These are phyloP conservation scores for Pseudopediastrum boryanum DNA, from an alignment of 139 green algal genomes.

Conservation along the genomic window DNA sequence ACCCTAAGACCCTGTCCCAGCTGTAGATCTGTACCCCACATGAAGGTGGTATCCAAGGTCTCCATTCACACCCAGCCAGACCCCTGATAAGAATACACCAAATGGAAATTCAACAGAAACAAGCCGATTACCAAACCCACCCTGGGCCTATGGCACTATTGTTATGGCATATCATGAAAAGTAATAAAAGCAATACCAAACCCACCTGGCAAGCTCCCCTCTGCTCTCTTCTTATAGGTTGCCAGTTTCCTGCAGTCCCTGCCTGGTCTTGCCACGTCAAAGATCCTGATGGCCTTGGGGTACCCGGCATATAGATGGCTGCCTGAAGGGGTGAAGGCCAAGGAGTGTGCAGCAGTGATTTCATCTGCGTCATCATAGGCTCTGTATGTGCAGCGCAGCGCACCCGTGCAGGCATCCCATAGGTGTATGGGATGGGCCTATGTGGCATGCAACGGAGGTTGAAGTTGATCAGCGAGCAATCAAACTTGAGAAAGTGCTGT, in stretches of 20 bases:
- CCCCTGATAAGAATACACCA: too few relatives aligned
- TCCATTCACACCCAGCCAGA: too few relatives aligned
- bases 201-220: slow-evolving; percentile 41
- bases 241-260: slow-evolving; percentile 60
- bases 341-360: slow-evolving; percentile 70
- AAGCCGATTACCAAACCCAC: too few relatives aligned
- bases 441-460: neutral
- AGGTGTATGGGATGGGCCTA: slow-evolving; percentile 85
- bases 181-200: too few relatives aligned
- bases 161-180: too few relatives aligned
- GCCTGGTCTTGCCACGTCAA: slow-evolving; percentile 75
- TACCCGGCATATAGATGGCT: slow-evolving; percentile 64
- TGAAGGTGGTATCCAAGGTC: too few relatives aligned
- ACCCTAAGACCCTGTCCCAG: too few relatives aligned
- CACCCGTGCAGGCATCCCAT: slow-evolving; percentile 79
- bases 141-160: too few relatives aligned
- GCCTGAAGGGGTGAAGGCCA: slow-evolving; percentile 75
- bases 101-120: too few relatives aligned
- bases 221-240: slow-evolving; percentile 40
- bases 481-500: neutral
- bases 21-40: too few relatives aligned
- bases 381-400: slow-evolving; percentile 74
- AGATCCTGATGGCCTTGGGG: slow-evolving; percentile 58
- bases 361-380: slow-evolving; percentile 90
- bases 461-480: neutral